Base-by-base conservation (phyloP, 176 grass and related monocot genomes). In the Thalia dealbata region DNA sequence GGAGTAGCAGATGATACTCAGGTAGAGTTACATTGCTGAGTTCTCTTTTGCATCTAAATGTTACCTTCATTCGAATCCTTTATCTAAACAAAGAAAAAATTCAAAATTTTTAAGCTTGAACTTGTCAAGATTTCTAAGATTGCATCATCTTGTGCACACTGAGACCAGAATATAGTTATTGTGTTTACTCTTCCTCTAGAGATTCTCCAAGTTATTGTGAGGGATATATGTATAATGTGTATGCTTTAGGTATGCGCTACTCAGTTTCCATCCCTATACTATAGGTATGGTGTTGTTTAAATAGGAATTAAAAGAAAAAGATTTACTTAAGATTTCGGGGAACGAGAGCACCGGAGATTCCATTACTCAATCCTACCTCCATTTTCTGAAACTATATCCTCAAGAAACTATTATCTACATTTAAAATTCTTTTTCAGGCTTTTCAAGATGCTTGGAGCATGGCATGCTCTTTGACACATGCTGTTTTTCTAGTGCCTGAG, bases 1-100 rank as follows among this genome's bases (percentile, higher is more conserved):
- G 95, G 90, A 50, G 10, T 77, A 60, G 64, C 76, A 73, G 87
- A 97, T 78, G 95, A 97, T 77, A 97, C 95, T 15, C 61, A 84
- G 90, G 95, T 97, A 79, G 3, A 48, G 8, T n/a, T 60, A 8
- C n/a, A 27, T 14, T 16, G 23, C 28, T 21, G 12, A 72, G 64
- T 41, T 30, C 14, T 21, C 63, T 50, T 7, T 10, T 28, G 0
- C 19, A 56, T 19, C 21, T 44, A 61, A 21, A 12, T 1, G 13
- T 55, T 0, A 42, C 16, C 32, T 38, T 16, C 18, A 67, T 43
- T 67, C n/a, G 19, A 10, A 42, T 67, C 64, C 22, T 67, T 66
- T 8, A 15, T 28, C 38, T 41, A 28, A 41, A 66, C n/a, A n/a
- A n/a, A n/a, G n/a, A n/a, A n/a, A n/a, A n/a, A n/a, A n/a, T n/a